A percentile compares a stretch with the other conserved stretches of the same genome.
phyloP scores from a whole-genome alignment of 2,329 filamentous ascomycete genomes.

The Trichophyton equinum region DNA sequence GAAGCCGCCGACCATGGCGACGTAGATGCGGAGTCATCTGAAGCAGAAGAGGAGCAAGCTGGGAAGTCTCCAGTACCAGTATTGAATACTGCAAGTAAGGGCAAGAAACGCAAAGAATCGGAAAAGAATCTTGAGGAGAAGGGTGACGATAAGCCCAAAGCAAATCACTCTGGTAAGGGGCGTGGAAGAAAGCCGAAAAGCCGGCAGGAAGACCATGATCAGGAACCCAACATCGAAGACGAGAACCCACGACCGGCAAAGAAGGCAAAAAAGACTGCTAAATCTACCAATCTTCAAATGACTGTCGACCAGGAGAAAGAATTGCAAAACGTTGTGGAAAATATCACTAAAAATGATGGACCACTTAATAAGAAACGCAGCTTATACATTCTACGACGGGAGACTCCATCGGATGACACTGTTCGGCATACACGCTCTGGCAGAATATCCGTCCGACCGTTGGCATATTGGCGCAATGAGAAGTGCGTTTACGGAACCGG shows the following conservation, averaged over 20 bases:
- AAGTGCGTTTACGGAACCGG: conserved; percentile 56
- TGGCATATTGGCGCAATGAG: conserved; percentile 82
- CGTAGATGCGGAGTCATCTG: conserved; percentile 10
- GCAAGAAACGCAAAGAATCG: conserved; percentile 12
- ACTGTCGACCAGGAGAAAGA: conserved; percentile 24
- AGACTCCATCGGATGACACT: conserved; percentile 41
- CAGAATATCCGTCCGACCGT: conserved; percentile 61
- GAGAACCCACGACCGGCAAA: conserved; percentile 21
- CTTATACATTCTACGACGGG: conserved; percentile 39
- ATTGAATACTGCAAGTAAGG: conserved; percentile 7
- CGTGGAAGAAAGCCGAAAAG: conserved; percentile 23
- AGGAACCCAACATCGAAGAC: conserved; percentile 13
- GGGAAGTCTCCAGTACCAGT: conserved; percentile 9
- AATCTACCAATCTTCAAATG: conserved; percentile 19
- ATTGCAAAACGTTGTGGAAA: conserved; percentile 32
- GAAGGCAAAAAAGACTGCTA: conserved; percentile 19
- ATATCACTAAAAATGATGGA: conserved; percentile 31
- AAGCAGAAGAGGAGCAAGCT: conserved; percentile 11
- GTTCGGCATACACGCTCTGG: conserved; percentile 61
- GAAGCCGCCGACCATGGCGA: conserved; percentile 15
- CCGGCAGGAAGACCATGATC: neutral
- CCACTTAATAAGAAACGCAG: conserved; percentile 36
- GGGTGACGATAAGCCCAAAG: neutral
- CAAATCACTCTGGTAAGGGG: conserved; percentile 17
- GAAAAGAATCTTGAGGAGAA: neutral